Evolutionary conservation across 352 stramenopile genomes (phyloP), one percentile per base, ranked within the genome.

Genomic region (Pilasporangium apinafurcum): DNA sequence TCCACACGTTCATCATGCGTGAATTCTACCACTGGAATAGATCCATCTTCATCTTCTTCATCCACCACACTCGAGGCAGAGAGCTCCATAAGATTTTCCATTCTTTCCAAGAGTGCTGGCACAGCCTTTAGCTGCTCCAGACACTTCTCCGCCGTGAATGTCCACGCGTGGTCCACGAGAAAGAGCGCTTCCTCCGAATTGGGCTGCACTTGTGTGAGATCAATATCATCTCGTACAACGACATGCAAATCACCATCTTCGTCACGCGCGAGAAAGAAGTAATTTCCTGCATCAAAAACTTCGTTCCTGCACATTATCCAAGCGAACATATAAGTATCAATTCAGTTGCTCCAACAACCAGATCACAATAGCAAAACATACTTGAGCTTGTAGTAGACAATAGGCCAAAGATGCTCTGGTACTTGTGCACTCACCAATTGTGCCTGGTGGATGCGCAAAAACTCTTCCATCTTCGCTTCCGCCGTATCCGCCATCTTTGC

Each of bases 101-200:
- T 76, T 22, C 67, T 53, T 34, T 62, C 54, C 5, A 80, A 42
- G 27, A 80, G 64, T 3, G 44, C 29, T 30, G 64, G 55, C 10
- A 67, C 42, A 9, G 33, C 37, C 16, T 56, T 52, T 28, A 80
- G 38, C 37, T 74, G 62, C 25, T 67, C 38, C 21, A 37, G 42
- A 13, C 55, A 34, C 32, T 76, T 62, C 14, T 80, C 64, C n/a
- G 58, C 59, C 29, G 55, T 66, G 46, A 76, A 80, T 0, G 64
- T 80, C 67, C 67, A 80, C 8, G 67, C 67, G 48, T 80, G 67
- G 36, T 80, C 67, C 32, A 80, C 54, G 25, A 80, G 39, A 48
- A 80, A 80, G 12, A 80, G 29, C 17, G 61, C 64, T 27, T 65
- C 48, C 9, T 72, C 61, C 34, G 61, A 51, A 16, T 68, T 48